Base-by-base conservation (phyloP, 2,329 filamentous ascomycete species). In the Aspergillus hortae region DNA sequence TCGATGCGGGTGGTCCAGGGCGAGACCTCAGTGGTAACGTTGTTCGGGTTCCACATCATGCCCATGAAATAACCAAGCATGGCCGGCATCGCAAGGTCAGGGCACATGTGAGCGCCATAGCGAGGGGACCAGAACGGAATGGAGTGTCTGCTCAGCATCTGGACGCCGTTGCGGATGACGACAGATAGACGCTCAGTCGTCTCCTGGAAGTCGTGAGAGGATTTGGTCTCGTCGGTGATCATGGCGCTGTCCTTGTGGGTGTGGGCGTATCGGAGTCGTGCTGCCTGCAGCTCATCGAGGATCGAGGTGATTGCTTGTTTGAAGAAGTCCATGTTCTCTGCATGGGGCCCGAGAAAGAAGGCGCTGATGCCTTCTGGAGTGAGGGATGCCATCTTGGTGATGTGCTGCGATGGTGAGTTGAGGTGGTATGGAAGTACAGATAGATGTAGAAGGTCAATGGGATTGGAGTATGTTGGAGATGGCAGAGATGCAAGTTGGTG, bases 41-140 rank as follows among this genome's bases (percentile, higher is more conserved):
- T 79, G 63, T 79, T 80, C 0, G 76, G 75, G 44, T 79, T 78
- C 52, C 77, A 79, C 21, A 79, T 32, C 76, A 79, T 79, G 0
- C 75, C 76, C 67, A 75, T 76, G 25, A 78, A 74, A 56, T 78
- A 78, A 1, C 76, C 76, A 3, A 78, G 63, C 2, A 77, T 48
- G 1, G 70, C 66, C 0, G 75, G 63, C 71, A 77, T 77, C 44
- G 62, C 70, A 59, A 76, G 45, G 51, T 78, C 63, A 11, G 66
- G 71, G 32, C 44, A 71, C 77, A 79, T 79, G 50, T 79, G 77
- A 4, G 65, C 76, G 44, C 75, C 66, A 58, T 79, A 79, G 0
- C 74, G 68, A 1, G 76, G 61, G 6, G 54, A 57, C 61, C 74
- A 79, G 56, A 75, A 78, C 0, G 76, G 76, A 5, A 77, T 72